Conservation (phyloP, 2,329 filamentous ascomycete species). For the Coleophoma cylindrospora region DNA sequence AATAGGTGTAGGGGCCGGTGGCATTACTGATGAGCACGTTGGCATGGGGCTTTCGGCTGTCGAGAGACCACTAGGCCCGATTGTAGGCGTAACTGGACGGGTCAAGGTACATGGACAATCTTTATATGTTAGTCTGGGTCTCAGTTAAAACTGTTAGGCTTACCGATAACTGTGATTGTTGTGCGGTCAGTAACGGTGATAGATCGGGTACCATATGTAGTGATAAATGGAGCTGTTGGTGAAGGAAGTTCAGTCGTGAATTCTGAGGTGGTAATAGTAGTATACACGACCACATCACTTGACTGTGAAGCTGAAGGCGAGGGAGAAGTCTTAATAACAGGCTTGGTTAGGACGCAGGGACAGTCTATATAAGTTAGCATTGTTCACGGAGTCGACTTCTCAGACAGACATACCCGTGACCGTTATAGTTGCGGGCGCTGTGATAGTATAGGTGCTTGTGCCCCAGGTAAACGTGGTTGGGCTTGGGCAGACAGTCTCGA, state of each 20-base stretch:
- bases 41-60: not conserved
- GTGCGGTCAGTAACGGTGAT: no score
- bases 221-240: no score
- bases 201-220: no score
- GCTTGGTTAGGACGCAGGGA: not conserved
- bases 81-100: not conserved
- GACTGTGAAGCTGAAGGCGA: no score
- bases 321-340: not conserved
- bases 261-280: no score
- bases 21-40: not conserved
- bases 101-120: not conserved
- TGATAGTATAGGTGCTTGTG: conserved; percentile 7
- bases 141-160: no score
- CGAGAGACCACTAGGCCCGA: not conserved
- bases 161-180: no score
- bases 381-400: not conserved
- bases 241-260: no score
- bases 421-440: not conserved
- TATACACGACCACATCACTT: no score
- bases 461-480: conserved; percentile 38
- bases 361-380: not conserved
- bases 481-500: conserved; percentile 45
- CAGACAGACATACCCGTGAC: not conserved
- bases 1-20: not conserved
- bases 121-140: no score